Conservation (phyloP, 2,329 filamentous ascomycete species). For the Aspergillus clavatus region DNA sequence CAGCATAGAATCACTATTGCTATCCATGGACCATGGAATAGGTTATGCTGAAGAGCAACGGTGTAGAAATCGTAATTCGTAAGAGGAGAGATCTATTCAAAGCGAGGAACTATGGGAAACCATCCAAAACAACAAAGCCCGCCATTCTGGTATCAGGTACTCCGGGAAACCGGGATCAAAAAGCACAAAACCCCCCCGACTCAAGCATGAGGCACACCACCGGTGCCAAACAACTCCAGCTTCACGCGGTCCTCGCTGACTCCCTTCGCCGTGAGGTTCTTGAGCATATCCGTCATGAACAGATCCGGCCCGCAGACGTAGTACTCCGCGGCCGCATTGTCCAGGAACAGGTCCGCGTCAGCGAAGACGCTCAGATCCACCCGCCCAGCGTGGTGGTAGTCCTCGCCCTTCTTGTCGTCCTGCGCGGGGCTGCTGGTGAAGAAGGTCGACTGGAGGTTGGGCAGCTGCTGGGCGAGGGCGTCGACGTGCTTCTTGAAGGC, state of each 20-base stretch:
- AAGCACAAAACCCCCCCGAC: too few species aligned
- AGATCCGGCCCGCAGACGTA: constrained; percentile 65
- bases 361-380: constrained; percentile 55
- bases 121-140: too few species aligned
- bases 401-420: constrained; percentile 46
- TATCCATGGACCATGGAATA: too few species aligned
- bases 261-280: constrained; percentile 50
- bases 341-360: constrained; percentile 50
- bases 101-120: too few species aligned
- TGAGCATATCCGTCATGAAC: constrained; percentile 62
- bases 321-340: constrained; percentile 56
- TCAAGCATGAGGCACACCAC: constrained; percentile 31
- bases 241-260: constrained; percentile 55
- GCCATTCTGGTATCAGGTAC: too few species aligned
- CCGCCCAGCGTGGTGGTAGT: constrained; percentile 57
- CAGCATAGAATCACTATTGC: too few species aligned
- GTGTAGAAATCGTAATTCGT: too few species aligned
- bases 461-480: constrained; percentile 38
- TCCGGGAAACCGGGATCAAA: too few species aligned
- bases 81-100: too few species aligned
- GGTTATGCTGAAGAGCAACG: too few species aligned
- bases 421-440: constrained; percentile 53
- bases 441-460: constrained; percentile 50
- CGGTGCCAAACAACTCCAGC: constrained; percentile 62
- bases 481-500: constrained; percentile 54